phyloP scores from a whole-genome alignment of 2,329 filamentous ascomycete genomes.

The Chalaropsis ovoidea region DNA sequence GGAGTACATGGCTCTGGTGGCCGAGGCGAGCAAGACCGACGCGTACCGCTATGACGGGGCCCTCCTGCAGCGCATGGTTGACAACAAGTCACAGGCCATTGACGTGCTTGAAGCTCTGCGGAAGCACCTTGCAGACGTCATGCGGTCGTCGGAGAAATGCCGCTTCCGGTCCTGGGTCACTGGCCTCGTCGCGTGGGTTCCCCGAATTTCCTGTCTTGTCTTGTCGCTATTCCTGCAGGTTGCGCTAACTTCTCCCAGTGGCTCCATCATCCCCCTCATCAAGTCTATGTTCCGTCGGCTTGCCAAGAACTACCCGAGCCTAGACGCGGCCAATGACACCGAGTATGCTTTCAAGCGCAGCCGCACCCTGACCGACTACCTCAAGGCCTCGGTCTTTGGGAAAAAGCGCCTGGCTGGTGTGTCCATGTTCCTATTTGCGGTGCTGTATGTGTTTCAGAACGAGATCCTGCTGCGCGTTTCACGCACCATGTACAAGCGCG shows the following conservation, averaged over 20 bases:
- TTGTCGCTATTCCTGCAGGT: constrained; percentile 24
- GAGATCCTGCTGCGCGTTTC: constrained; percentile 48
- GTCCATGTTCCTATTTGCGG: constrained; percentile 46
- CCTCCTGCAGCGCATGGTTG: constrained; percentile 12
- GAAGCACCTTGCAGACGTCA: constrained; percentile 19
- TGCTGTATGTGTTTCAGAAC: constrained; percentile 49
- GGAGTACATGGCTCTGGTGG: constrained; percentile 13
- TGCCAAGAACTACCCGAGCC: constrained; percentile 16
- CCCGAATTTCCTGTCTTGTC: constrained; percentile 24
- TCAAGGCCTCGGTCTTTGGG: constrained; percentile 39
- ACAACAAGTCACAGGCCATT: constrained; percentile 14
- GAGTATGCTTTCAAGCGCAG: constrained; percentile 48
- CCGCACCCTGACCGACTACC: constrained; percentile 42
- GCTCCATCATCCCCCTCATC: constrained; percentile 24
- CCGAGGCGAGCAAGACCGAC: background rate
- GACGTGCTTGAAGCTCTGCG: constrained; percentile 18
- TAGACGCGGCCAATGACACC: constrained; percentile 38
- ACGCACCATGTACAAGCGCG: constrained; percentile 41
- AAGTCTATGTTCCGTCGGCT: constrained; percentile 21
- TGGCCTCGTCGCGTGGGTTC: constrained; percentile 25
- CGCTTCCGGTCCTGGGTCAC: constrained; percentile 25
- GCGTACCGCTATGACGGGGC: constrained; percentile 12
- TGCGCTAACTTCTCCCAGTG: constrained; percentile 25
- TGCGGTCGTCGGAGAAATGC: constrained; percentile 24
- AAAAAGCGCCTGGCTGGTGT: constrained; percentile 40